Evolutionary conservation across 805 yeast species (phyloP).

Genomic region (Metschnikowia anglica): DNA sequence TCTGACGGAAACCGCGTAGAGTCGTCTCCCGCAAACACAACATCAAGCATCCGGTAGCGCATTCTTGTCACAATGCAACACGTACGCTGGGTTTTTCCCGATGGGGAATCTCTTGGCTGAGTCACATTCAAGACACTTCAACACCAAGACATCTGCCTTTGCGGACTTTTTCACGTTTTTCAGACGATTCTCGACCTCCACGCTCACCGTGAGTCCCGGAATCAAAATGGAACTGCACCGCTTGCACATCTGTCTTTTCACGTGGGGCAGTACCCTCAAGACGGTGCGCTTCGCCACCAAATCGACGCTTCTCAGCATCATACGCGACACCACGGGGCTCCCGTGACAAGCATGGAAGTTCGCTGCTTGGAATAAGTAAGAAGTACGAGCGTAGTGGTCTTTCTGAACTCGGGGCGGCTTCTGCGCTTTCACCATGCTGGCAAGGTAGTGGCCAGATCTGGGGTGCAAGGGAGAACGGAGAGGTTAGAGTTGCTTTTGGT

Average conservation of each 20-base stretch:
- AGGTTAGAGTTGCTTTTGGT: too few relatives aligned
- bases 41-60: conserved; percentile 4
- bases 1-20: too few relatives aligned
- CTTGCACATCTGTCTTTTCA: conserved; percentile 73
- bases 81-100: conserved; percentile 53
- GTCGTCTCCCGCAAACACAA: too few relatives aligned
- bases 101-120: conserved; percentile 56
- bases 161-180: conserved; percentile 23
- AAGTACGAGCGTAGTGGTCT: conserved; percentile 60
- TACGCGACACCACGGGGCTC: conserved; percentile 49
- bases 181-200: conserved; percentile 45
- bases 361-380: conserved; percentile 60
- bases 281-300: conserved; percentile 68
- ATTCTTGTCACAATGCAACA: conserved; percentile 44
- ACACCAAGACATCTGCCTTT: conserved; percentile 47
- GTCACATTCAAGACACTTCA: conserved; percentile 55
- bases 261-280: conserved; percentile 56
- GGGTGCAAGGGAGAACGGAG: too few relatives aligned
- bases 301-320: conserved; percentile 54
- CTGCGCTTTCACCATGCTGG: conserved; percentile 16
- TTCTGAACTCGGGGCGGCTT: conserved; percentile 33
- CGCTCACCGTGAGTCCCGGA: conserved; percentile 46
- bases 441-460: not conserved
- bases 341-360: conserved; percentile 32
- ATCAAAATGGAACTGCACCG: conserved; percentile 53